Conservation (phyloP, 768 basidiomycete species). For the Lanmaoa rubissima region DNA sequence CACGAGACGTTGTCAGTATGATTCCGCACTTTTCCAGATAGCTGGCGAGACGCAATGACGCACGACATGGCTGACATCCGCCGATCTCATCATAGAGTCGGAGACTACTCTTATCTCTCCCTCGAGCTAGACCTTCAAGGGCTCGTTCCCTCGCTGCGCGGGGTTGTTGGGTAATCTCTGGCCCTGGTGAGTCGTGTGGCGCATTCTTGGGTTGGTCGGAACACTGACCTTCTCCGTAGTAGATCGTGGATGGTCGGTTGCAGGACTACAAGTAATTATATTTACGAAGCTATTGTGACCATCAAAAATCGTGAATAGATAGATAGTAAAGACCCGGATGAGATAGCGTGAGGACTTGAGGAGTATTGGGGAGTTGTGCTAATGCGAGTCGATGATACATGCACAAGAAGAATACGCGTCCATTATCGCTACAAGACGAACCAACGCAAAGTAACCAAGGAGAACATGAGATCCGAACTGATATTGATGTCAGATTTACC, state of each 20-base stretch:
- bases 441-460: slow-evolving; percentile 1
- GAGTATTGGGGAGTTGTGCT: slow-evolving; percentile 1
- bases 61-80: too few relatives aligned
- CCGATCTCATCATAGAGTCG: too few relatives aligned
- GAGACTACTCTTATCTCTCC: too few relatives aligned
- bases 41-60: too few relatives aligned
- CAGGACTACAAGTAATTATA: neutral
- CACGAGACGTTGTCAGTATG: too few relatives aligned
- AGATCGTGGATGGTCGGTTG: neutral
- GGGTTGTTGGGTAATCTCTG: too few relatives aligned
- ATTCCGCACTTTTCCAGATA: too few relatives aligned
- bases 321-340: slow-evolving; percentile 15
- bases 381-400: slow-evolving; percentile 19
- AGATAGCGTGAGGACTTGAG: slow-evolving; percentile 6
- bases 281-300: neutral
- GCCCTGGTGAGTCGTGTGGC: too few relatives aligned
- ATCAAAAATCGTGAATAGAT: slow-evolving; percentile 11
- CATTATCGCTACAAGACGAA: slow-evolving; percentile 17
- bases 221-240: too few relatives aligned
- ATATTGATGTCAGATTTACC: slow-evolving; percentile 26
- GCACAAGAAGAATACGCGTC: slow-evolving; percentile 19
- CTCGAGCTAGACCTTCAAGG: too few relatives aligned
- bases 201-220: too few relatives aligned
- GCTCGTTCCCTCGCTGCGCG: too few relatives aligned
- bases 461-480: neutral